Conservation (phyloP, 805 yeast genomes). For the Blastobotrys attinorum region DNA sequence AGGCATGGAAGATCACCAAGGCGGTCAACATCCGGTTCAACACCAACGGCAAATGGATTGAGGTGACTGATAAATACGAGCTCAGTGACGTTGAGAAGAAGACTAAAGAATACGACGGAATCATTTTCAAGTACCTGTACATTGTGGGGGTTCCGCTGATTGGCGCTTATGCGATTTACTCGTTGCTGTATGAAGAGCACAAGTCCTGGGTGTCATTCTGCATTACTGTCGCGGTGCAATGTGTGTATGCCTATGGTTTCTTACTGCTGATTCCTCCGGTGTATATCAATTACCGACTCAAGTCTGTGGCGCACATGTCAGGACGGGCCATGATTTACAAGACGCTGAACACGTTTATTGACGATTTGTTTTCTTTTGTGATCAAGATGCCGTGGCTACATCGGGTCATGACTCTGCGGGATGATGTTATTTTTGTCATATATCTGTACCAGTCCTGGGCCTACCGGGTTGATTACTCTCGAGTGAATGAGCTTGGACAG, state of each 20-base stretch:
- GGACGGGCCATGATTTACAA: slow-evolving; percentile 36
- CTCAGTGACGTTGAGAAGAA: slow-evolving; percentile 32
- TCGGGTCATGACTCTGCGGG: slow-evolving; percentile 35
- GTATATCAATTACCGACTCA: slow-evolving; percentile 36
- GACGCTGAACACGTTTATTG: slow-evolving; percentile 35
- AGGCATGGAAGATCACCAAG: slow-evolving; percentile 38
- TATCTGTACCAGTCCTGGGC: slow-evolving; percentile 35
- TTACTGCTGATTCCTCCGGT: slow-evolving; percentile 34
- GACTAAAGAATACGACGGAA: slow-evolving; percentile 35
- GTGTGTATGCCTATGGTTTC: slow-evolving; percentile 37
- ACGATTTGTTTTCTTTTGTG: slow-evolving; percentile 36
- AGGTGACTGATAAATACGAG: slow-evolving; percentile 29
- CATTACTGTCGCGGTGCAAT: slow-evolving; percentile 34
- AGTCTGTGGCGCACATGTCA: slow-evolving; percentile 38
- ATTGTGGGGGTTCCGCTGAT: slow-evolving; percentile 32
- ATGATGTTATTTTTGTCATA: slow-evolving; percentile 35
- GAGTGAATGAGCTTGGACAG: slow-evolving; percentile 35
- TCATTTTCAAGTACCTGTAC: slow-evolving; percentile 34
- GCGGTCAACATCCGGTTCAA: slow-evolving; percentile 25
- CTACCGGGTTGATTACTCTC: slow-evolving; percentile 33
- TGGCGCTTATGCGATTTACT: slow-evolving; percentile 31
- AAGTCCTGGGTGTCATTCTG: slow-evolving; percentile 38
- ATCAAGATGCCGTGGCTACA: slow-evolving; percentile 38
- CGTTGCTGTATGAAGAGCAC: slow-evolving; percentile 32
- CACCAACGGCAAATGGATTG: slow-evolving; percentile 11